Base-by-base conservation (phyloP, 805 yeast species). In the Starmera caribaea region DNA sequence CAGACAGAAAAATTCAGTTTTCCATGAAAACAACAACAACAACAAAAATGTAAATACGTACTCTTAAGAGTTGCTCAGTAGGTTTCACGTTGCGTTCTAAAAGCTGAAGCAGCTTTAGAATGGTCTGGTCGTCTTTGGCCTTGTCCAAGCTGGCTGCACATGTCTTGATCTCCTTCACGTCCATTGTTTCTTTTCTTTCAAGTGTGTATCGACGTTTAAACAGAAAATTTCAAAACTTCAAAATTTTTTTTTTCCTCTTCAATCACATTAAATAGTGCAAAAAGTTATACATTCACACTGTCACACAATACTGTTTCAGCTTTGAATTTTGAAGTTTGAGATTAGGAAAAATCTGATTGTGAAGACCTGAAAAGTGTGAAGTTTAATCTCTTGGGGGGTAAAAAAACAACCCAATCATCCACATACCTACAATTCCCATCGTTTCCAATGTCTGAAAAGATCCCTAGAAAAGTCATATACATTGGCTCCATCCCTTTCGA, bases 401-500 rank as follows among this genome's bases (percentile, higher is more conserved):
- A 21, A 21, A 21, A 21, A 21, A 21, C 26, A n/a, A n/a, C n/a
- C n/a, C n/a, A n/a, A n/a, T n/a, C 26, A 21, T 7, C 26, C 6
- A 3, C 9, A 21, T 21, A 21, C 2, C 6, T 21, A 21, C 26
- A 7, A 21, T 7, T 7, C 8, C 26, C 26, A 21, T 21, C 8
- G 6, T 21, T 21, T 21, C 9, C n/a, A 16, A 40, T 36, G 49
- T 37, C 41, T 14, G 38, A 43, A 27, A 46, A 41, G 39, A 38
- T 41, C 6, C 63, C 66, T 13, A 57, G 65, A 7, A 58, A 61
- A 42, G 74, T 73, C 29, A 81, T 87, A 3, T 83, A 83, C 51
- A 74, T 89, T 33, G 95, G 96, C 3, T 81, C 86, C 13, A 83
- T 90, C 31, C 97, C 97, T 1, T 87, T 79, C 55, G 97, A 90